phyloP scores from a whole-genome alignment of 768 basidiomycete species.

The Suillus americanus region DNA sequence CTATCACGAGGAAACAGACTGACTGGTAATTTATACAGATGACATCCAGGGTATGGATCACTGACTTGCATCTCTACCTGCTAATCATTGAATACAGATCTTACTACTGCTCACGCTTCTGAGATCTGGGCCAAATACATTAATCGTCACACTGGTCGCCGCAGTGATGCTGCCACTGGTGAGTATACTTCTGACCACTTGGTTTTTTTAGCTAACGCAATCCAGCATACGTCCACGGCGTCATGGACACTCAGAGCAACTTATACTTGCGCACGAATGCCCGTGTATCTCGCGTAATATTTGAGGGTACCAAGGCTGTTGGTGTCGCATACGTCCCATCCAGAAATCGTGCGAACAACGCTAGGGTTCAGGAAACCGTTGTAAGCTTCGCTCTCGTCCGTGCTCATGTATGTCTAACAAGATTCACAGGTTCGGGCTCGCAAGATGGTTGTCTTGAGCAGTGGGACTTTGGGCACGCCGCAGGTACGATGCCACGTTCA shows the following conservation, averaged over 20 bases:
- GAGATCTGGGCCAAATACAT: conserved; percentile 81
- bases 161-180: conserved; percentile 72
- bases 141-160: conserved; percentile 70
- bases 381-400: conserved; percentile 22
- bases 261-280: conserved; percentile 66
- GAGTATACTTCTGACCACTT: conserved; percentile 8
- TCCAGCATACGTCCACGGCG: conserved; percentile 65
- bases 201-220: background rate
- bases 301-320: conserved; percentile 70
- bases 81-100: conserved; percentile 37
- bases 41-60: conserved; percentile 53
- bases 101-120: conserved; percentile 57
- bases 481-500: conserved; percentile 29
- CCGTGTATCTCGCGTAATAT: conserved; percentile 67
- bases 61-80: background rate
- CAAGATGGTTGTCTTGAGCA: conserved; percentile 65
- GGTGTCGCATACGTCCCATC: conserved; percentile 70
- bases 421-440: conserved; percentile 46
- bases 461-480: conserved; percentile 68
- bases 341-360: conserved; percentile 55
- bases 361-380: conserved; percentile 56
- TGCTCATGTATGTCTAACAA: conserved; percentile 1
- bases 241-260: conserved; percentile 68
- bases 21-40: conserved; percentile 35
- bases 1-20: background rate